phyloP scores from a whole-genome alignment of 345 rosid species.

The Ceriops decandra region DNA sequence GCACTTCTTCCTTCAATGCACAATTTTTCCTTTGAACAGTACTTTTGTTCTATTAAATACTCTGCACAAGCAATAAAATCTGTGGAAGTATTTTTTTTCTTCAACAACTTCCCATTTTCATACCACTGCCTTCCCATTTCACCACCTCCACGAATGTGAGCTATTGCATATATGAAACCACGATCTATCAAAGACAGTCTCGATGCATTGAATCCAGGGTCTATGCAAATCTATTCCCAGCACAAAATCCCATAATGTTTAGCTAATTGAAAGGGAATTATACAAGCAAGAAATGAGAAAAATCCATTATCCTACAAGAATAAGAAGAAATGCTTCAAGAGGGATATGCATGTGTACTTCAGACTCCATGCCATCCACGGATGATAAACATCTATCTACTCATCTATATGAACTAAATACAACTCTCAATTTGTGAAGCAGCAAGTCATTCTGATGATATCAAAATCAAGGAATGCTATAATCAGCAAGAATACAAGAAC shows the following conservation, averaged over 20 bases:
- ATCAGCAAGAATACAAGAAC: not conserved
- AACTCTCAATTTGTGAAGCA: too few relatives aligned
- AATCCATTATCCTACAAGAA: not conserved
- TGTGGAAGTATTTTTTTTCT: conserved; percentile 83
- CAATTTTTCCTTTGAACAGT: conserved; percentile 71
- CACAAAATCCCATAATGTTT: not conserved
- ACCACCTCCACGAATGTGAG: conserved; percentile 97
- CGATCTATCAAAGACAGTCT: conserved; percentile 86
- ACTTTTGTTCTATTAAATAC: conserved; percentile 58
- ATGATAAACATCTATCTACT: too few relatives aligned
- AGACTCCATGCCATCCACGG: not conserved
- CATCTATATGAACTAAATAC: too few relatives aligned
- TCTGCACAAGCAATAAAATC: conserved; percentile 88
- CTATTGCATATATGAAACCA: conserved; percentile 76
- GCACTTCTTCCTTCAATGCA: conserved; percentile 93
- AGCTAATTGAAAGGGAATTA: conserved; percentile 2
- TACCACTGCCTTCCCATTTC: conserved; percentile 99
- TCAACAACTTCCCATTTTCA: conserved; percentile 80
- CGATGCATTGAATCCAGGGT: conserved; percentile 67
- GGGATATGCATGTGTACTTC: not conserved
- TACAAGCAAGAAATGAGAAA: not conserved
- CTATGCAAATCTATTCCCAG: conserved; percentile 50
- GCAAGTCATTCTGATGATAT: not conserved
- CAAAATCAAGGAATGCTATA: not conserved
- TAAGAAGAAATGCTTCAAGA: not conserved